These are phyloP conservation scores for Fragaria ananassa DNA, from an alignment of 306 rosid species.

Conservation along the genomic window DNA sequence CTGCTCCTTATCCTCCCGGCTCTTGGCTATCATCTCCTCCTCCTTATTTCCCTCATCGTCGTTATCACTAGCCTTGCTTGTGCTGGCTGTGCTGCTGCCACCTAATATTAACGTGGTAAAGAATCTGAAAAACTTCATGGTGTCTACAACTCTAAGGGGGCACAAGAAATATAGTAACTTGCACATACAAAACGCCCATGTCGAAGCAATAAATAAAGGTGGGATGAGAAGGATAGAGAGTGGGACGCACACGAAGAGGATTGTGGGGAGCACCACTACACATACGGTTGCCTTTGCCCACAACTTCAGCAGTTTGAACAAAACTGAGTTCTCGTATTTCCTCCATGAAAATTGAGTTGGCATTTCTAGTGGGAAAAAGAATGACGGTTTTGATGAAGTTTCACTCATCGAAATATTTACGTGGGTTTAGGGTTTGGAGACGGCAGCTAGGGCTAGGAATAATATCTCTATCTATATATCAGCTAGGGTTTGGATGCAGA, in stretches of 20 bases:
- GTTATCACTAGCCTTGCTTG: background rate
- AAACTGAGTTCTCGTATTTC: background rate
- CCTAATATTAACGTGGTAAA: background rate
- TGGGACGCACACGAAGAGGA: constrained; percentile 1
- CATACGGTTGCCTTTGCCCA: constrained; percentile 13
- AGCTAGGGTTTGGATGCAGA: background rate
- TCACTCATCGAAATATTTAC: background rate
- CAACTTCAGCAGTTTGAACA: background rate
- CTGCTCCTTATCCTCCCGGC: constrained; percentile 16
- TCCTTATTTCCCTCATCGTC: background rate
- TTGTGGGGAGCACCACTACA: background rate
- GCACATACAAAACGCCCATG: constrained; percentile 15
- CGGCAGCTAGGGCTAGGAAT: background rate
- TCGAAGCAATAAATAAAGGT: background rate
- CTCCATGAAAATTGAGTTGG: background rate
- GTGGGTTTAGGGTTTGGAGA: background rate
- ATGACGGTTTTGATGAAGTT: background rate
- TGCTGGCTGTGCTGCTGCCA: background rate
- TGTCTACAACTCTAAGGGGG: background rate
- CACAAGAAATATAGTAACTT: constrained; percentile 3
- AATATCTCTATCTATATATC: background rate
- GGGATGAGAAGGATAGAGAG: constrained; percentile 10
- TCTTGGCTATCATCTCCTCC: background rate
- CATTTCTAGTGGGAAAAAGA: background rate
- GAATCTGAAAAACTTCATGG: background rate